Conservation (phyloP, 495 filamentous ascomycete genomes). For the Penicillium fimorum region DNA sequence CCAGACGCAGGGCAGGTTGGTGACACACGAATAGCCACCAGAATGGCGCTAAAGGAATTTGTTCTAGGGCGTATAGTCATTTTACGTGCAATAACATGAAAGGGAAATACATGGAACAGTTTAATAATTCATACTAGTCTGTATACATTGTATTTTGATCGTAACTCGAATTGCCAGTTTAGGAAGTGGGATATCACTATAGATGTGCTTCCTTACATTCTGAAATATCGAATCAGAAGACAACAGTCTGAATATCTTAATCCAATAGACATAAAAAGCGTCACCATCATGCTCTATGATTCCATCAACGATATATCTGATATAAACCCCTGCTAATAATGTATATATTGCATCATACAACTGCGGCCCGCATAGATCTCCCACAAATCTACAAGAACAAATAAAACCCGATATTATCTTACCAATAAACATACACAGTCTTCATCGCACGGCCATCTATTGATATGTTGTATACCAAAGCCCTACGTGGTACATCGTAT, state of each 20-base stretch:
- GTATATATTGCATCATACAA: slow-evolving; percentile 1
- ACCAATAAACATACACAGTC: neutral
- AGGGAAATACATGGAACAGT: neutral
- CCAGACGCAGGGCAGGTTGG: neutral
- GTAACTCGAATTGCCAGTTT: neutral
- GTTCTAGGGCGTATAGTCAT: neutral
- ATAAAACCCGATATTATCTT: slow-evolving; percentile 4
- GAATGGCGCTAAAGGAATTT: neutral
- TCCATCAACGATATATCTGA: neutral
- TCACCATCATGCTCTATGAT: neutral
- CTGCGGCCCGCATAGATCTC: neutral
- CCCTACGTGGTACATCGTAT: neutral
- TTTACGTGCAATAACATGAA: neutral
- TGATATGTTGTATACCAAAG: neutral
- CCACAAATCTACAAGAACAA: neutral
- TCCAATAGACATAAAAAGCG: neutral
- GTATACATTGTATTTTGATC: neutral
- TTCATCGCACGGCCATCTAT: neutral
- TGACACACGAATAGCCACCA: neutral
- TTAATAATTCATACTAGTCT: neutral
- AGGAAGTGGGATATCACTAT: neutral
- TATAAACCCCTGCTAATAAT: neutral
- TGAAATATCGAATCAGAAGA: neutral
- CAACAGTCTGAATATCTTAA: neutral
- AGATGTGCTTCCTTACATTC: neutral